phyloP scores from a whole-genome alignment of 2,329 filamentous ascomycete species.

The Diaporthe sp. region DNA sequence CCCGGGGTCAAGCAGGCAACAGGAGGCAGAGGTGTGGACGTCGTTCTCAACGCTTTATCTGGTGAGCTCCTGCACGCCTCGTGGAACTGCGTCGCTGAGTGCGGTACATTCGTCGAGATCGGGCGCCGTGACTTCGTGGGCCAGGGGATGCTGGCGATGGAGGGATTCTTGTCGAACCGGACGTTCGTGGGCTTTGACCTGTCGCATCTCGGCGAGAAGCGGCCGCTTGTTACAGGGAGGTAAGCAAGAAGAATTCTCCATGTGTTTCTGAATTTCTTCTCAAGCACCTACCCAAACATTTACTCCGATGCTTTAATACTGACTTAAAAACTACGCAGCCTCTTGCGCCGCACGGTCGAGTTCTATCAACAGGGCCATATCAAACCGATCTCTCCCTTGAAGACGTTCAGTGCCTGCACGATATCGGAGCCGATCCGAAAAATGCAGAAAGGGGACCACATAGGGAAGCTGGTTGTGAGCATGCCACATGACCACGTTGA shows the following conservation, averaged over 20 bases:
- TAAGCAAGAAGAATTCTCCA: neutral
- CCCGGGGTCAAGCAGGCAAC: neutral
- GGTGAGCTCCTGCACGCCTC: slow-evolving; percentile 19
- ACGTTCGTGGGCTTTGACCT: neutral
- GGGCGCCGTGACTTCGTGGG: slow-evolving; percentile 16
- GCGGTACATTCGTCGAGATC: slow-evolving; percentile 6
- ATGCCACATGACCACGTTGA: slow-evolving; percentile 33
- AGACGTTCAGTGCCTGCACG: slow-evolving; percentile 37
- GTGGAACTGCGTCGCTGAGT: slow-evolving; percentile 24
- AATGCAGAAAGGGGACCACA: slow-evolving; percentile 52
- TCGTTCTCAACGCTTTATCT: slow-evolving; percentile 23
- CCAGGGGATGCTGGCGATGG: neutral
- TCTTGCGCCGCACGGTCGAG: neutral
- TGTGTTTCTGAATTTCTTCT: neutral
- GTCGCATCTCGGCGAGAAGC: neutral
- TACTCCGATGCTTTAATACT: neutral
- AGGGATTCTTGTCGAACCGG: slow-evolving; percentile 19
- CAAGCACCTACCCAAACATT: neutral
- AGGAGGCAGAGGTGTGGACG: slow-evolving; percentile 18
- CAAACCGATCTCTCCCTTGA: slow-evolving; percentile 37
- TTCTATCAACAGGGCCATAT: slow-evolving; percentile 33
- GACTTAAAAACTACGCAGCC: neutral
- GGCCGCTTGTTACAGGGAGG: neutral
- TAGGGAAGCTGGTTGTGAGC: slow-evolving; percentile 53
- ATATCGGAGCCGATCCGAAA: slow-evolving; percentile 46